These are phyloP conservation scores for Penicillium oxalicum DNA, from an alignment of 2,329 filamentous ascomycete genomes.

Conservation along the genomic window DNA sequence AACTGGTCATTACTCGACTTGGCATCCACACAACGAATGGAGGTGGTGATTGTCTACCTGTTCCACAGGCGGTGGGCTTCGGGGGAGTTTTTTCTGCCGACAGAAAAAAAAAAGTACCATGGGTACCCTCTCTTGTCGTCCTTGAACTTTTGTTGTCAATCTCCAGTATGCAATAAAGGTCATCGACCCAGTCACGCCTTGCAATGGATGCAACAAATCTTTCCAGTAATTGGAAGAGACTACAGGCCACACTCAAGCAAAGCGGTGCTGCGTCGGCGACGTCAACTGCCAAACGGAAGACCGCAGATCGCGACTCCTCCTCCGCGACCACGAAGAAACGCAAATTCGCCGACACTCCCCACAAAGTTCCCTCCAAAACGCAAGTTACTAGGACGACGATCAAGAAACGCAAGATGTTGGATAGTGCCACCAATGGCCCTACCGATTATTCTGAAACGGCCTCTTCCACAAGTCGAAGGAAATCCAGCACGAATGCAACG, in stretches of 20 bases:
- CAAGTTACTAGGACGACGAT: conserved; percentile 7
- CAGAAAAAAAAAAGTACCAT: conserved; percentile 13
- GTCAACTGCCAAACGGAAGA: conserved; percentile 29
- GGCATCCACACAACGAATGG: too few species aligned
- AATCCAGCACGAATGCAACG: conserved; percentile 50
- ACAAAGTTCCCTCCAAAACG: conserved; percentile 4
- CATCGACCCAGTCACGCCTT: conserved; percentile 11
- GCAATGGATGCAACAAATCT: conserved; percentile 41
- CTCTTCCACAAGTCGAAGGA: conserved; percentile 55
- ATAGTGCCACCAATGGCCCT: conserved; percentile 27
- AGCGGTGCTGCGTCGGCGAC: conserved; percentile 18
- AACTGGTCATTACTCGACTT: too few species aligned
- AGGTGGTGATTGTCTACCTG: neutral
- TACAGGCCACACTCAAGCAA: conserved; percentile 42
- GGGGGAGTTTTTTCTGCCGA: conserved; percentile 11
- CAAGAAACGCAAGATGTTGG: conserved; percentile 32
- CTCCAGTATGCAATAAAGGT: conserved; percentile 20
- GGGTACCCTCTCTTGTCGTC: neutral
- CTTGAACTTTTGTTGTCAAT: conserved; percentile 1
- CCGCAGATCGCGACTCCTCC: conserved; percentile 26
- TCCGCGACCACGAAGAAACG: conserved; percentile 31
- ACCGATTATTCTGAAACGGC: conserved; percentile 56
- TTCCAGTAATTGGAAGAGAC: conserved; percentile 48
- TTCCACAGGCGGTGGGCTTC: neutral
- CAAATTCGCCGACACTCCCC: conserved; percentile 25